Base-by-base conservation (phyloP, 176 grass and related monocot species). In the Echinochloa phyllopogon region DNA sequence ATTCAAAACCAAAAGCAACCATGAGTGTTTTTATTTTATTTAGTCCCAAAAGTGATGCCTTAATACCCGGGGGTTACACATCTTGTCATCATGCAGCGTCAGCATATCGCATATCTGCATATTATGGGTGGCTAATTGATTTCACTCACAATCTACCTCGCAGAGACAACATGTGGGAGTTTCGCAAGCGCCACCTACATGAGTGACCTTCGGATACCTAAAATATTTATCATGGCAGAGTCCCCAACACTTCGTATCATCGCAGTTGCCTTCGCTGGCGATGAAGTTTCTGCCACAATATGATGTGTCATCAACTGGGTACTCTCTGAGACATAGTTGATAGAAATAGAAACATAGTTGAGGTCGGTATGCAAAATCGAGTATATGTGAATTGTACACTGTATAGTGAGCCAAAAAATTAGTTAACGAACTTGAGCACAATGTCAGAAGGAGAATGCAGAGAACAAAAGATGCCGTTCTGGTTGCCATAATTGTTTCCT, bases 81-180 rank as follows among this genome's bases (percentile, higher is more conserved):
- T 66, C 29, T 16, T 38, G 14, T 10, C 63, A 37, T 36, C 33
- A 38, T 9, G 5, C 62, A 58, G 21, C 55, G 23, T n/a, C 20
- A n/a, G 18, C 20, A 9, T 3, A 57, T 23, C n/a, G n/a, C 29
- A 33, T 33, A 33, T 33, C 29, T 33, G 2, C 29, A 33, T 33
- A 33, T 33, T 33, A 33, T 20, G 45, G 4, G 15, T 36, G 16
- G 20, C 47, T 27, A 72, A 15, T 15, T 14, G 2, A 55, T 20
- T 6, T 74, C 71, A 50, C 72, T 56, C 72, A 20, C 72, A 75
- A 56, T 39, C 10, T 6, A 75, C 72, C 72, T 56, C 49, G 14
- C 50, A 75, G 4, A 38, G 17, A 18, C 72, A 75, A 51, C 2
- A 21, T 6, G 16, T 55, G 17, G 9, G 9, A 55, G 49, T 75